These are phyloP conservation scores for Colletotrichum sp. DNA, from an alignment of 2,329 filamentous ascomycete species.

Conservation along the genomic window DNA sequence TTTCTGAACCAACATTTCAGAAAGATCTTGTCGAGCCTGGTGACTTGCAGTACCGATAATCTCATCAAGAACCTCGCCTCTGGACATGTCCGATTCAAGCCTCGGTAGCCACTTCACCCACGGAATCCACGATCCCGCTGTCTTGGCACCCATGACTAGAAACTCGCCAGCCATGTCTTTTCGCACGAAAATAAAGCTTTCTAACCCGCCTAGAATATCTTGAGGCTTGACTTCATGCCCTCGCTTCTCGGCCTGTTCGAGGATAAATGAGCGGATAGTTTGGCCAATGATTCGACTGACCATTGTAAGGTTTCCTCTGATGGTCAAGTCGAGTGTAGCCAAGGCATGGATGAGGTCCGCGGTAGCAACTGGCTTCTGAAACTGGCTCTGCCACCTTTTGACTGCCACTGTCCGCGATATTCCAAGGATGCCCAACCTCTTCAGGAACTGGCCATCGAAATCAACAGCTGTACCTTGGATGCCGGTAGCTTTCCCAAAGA, in stretches of 20 bases:
- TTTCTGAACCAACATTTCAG: not conserved
- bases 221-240: not conserved
- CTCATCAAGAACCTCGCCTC: not conserved
- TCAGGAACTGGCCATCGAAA: constrained; percentile 4
- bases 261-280: not conserved
- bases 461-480: not conserved
- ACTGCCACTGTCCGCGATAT: not conserved
- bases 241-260: not conserved
- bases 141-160: constrained; percentile 12
- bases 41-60: not conserved
- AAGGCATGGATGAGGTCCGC: constrained; percentile 7
- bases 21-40: not conserved
- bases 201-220: constrained; percentile 5
- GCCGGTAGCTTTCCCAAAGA: constrained; percentile 24
- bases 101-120: constrained; percentile 20
- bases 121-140: constrained; percentile 11
- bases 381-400: constrained; percentile 4
- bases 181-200: constrained; percentile 6
- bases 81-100: constrained; percentile 16
- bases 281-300: constrained; percentile 7
- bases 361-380: not conserved
- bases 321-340: not conserved
- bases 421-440: not conserved
- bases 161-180: constrained; percentile 14
- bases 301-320: not conserved